phyloP scores from a whole-genome alignment of 2,329 filamentous ascomycete species.

The Aphanocladium album region DNA sequence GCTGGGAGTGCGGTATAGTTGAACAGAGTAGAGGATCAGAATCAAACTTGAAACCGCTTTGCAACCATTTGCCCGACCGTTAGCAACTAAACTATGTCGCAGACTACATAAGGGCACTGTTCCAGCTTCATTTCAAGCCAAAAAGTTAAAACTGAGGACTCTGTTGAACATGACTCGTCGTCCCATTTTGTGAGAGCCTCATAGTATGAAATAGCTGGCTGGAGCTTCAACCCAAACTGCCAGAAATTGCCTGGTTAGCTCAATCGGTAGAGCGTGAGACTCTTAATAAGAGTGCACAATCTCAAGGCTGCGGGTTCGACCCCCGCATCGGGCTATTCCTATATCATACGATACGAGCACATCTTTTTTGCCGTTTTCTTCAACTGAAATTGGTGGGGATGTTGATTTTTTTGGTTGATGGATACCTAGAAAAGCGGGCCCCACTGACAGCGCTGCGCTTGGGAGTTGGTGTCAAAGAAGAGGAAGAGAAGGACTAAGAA shows the following conservation, averaged over 20 bases:
- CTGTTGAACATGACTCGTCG: neutral
- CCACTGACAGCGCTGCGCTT: too few species aligned
- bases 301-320: constrained; percentile 54
- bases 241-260: constrained; percentile 44
- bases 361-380: neutral
- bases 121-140: too few species aligned
- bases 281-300: constrained; percentile 44
- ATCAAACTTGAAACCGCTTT: too few species aligned
- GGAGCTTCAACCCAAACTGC: neutral
- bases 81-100: too few species aligned
- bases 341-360: constrained; percentile 17
- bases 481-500: too few species aligned
- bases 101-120: too few species aligned
- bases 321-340: constrained; percentile 37
- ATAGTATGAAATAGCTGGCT: neutral
- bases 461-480: too few species aligned
- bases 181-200: neutral
- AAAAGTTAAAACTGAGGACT: neutral
- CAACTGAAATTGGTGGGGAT: neutral
- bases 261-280: constrained; percentile 71
- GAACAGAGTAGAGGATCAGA: too few species aligned
- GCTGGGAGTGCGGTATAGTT: too few species aligned
- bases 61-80: too few species aligned
- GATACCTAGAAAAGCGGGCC: too few species aligned
- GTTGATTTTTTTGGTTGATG: too few species aligned